These are phyloP conservation scores for Zymoseptoria tritici DNA, from an alignment of 2,329 filamentous ascomycete genomes.

Conservation along the genomic window DNA sequence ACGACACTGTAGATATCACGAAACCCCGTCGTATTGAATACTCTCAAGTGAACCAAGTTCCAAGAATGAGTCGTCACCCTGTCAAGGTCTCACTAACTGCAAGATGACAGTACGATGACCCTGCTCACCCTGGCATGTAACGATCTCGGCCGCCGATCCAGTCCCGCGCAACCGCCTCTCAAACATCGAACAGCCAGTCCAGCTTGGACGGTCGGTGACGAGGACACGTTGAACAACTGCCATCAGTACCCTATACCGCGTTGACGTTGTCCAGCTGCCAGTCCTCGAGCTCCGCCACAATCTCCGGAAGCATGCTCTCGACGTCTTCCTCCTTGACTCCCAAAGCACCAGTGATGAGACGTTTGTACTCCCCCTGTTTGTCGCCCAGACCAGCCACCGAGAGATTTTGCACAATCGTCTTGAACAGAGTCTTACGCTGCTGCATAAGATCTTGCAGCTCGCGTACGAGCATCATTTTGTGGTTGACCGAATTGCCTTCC, in stretches of 20 bases:
- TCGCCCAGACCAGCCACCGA: conserved; percentile 61
- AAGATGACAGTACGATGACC: too few species aligned
- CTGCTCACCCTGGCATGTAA: not conserved
- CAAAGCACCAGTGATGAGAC: conserved; percentile 60
- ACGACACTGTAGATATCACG: not conserved
- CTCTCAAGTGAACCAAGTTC: not conserved
- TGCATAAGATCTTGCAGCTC: conserved; percentile 49
- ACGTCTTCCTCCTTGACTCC: conserved; percentile 62
- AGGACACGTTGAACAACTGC: not conserved
- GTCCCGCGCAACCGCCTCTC: not conserved
- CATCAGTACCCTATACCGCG: conserved; percentile 11
- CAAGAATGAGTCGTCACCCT: not conserved
- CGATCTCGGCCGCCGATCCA: not conserved
- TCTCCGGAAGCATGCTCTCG: conserved; percentile 52
- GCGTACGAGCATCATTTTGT: conserved; percentile 51
- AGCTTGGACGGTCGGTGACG: not conserved
- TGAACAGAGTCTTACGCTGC: conserved; percentile 55
- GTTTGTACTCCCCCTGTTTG: conserved; percentile 65
- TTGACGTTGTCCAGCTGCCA: conserved; percentile 18
- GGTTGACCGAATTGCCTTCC: conserved; percentile 40
- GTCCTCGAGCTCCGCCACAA: conserved; percentile 43
- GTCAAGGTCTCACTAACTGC: not conserved
- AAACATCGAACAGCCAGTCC: not conserved
- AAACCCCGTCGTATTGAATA: not conserved
- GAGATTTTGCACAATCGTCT: conserved; percentile 61